Percentiles rank a stretch among this genome's conserved stretches.
phyloP scores from a whole-genome alignment of 176 grass and related monocot genomes.

The Pharus latifolius region DNA sequence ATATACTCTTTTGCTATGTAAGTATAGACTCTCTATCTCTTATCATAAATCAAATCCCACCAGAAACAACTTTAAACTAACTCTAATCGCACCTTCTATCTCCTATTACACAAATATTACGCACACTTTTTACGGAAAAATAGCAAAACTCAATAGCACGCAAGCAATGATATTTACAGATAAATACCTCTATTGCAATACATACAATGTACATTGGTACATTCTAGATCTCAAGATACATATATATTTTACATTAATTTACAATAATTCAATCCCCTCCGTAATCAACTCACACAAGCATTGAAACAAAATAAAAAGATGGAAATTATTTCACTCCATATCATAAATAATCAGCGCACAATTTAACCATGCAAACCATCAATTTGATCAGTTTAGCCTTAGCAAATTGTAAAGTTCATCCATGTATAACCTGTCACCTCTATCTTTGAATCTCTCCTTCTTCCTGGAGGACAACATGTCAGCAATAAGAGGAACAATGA shows the following conservation, averaged over 20 bases:
- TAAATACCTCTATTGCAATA: not conserved
- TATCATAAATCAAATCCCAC: no score
- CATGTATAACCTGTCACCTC: conserved; percentile 36
- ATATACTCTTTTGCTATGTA: no score
- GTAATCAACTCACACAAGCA: not conserved
- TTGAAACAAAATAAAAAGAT: not conserved
- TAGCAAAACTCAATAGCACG: no score
- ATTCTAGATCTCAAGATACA: not conserved
- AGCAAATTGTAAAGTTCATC: conserved; percentile 65
- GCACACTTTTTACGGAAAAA: no score
- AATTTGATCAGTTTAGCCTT: conserved; percentile 12
- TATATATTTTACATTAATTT: not conserved
- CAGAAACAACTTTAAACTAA: no score
- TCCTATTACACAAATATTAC: no score
- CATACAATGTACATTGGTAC: not conserved
- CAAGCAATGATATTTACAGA: no score
- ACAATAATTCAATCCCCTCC: not conserved
- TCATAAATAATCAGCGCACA: not conserved
- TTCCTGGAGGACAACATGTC: conserved; percentile 51
- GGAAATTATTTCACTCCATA: not conserved
- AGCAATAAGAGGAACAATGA: conserved; percentile 30
- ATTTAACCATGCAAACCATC: not conserved
- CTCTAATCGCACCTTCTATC: no score
- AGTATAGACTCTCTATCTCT: no score
- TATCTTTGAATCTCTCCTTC: conserved; percentile 35